Evolutionary conservation across 1,284 basidiomycete species (phyloP).

Genomic region (Paramarasmius palmivorus): DNA sequence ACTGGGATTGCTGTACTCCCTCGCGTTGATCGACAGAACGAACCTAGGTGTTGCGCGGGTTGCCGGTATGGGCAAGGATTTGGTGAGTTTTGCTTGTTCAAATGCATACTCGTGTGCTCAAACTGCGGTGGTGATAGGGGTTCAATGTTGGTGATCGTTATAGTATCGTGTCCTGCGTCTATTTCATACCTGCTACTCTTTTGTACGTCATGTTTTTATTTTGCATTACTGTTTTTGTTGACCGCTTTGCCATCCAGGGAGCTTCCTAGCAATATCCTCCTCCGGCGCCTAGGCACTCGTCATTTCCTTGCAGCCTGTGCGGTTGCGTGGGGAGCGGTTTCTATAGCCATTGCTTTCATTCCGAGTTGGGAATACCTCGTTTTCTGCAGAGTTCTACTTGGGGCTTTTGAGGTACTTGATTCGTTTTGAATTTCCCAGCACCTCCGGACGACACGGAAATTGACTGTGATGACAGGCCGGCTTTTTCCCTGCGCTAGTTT

Average conservation of each 20-base stretch:
- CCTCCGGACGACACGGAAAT: slow-evolving; percentile 34
- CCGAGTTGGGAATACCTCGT: slow-evolving; percentile 38
- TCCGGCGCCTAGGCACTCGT: slow-evolving; percentile 40
- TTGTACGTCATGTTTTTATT: slow-evolving; percentile 26
- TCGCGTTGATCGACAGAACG: slow-evolving; percentile 43
- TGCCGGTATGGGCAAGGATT: slow-evolving; percentile 42
- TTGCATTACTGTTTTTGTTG: neutral
- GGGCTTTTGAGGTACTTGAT: slow-evolving; percentile 39
- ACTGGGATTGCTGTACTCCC: slow-evolving; percentile 40
- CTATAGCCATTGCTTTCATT: slow-evolving; percentile 47
- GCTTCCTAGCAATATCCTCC: slow-evolving; percentile 42
- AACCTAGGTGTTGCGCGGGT: slow-evolving; percentile 45
- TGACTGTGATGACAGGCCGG: slow-evolving; percentile 35
- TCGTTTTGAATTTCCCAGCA: slow-evolving; percentile 35
- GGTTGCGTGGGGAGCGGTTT: slow-evolving; percentile 42
- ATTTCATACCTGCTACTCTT: slow-evolving; percentile 46
- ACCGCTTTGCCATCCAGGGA: slow-evolving; percentile 29
- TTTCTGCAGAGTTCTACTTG: slow-evolving; percentile 41
- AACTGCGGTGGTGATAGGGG: slow-evolving; percentile 2
- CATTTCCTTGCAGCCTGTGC: slow-evolving; percentile 42
- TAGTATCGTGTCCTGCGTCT: slow-evolving; percentile 44
- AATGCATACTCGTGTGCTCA: neutral
- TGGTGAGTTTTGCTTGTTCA: slow-evolving; percentile 27
- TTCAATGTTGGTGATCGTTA: slow-evolving; percentile 36
- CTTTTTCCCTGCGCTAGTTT: slow-evolving; percentile 46